A percentile compares a stretch with the other conserved stretches of the same genome.
phyloP scores from a whole-genome alignment of 306 rosid genomes.

The Vigna hirtella region DNA sequence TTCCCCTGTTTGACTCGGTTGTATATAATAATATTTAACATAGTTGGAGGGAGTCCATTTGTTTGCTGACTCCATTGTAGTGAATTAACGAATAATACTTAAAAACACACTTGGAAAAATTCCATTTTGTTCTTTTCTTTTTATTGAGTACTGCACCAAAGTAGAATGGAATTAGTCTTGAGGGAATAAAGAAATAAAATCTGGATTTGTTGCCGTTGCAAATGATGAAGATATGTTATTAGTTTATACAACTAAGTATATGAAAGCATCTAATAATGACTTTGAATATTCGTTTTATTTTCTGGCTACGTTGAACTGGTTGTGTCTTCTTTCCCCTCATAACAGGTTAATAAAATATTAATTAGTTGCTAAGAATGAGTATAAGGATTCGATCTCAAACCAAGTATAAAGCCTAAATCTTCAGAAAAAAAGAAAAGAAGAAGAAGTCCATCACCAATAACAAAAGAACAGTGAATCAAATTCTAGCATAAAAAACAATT shows the following conservation, averaged over 20 bases:
- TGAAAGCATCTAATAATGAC: background rate
- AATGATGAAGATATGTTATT: background rate
- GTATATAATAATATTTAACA: background rate
- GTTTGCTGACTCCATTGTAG: background rate
- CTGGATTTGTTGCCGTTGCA: background rate
- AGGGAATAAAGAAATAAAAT: background rate
- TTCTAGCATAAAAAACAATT: background rate
- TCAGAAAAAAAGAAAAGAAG: no score
- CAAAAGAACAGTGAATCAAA: background rate
- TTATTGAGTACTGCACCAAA: background rate
- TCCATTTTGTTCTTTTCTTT: background rate
- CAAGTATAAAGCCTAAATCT: background rate
- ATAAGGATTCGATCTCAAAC: background rate
- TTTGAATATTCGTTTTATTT: background rate
- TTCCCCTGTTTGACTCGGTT: background rate
- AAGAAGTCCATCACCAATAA: background rate
- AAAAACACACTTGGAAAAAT: background rate
- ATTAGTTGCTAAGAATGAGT: no score
- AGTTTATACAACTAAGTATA: background rate
- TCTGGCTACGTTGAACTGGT: background rate
- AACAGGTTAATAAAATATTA: no score
- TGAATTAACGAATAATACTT: background rate
- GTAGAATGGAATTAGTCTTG: constrained; percentile 1
- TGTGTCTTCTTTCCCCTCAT: background rate
- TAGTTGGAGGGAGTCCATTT: constrained; percentile 6